Base-by-base conservation (phyloP, 176 grass and related monocot genomes). In the Tillandsia fasciculata region DNA sequence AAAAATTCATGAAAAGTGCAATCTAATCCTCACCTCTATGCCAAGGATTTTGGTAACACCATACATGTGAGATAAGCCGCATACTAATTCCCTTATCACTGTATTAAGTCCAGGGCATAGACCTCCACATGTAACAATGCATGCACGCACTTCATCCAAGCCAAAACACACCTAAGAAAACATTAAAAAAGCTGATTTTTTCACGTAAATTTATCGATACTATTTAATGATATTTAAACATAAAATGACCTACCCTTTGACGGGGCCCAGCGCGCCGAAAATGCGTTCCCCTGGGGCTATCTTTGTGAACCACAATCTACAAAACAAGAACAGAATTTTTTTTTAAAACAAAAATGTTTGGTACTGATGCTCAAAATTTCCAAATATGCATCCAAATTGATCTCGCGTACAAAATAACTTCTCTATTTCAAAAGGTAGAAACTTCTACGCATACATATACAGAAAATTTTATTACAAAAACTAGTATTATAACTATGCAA, bases 61-160 rank as follows among this genome's bases (percentile, higher is more conserved):
- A 72, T 96, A 96, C 63, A 96, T 96, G 77, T 83, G 77, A 63
- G 74, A 84, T 26, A 96, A 82, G 49, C 87, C 80, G 68, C 91
- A 96, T 10, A 91, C 87, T 27, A 96, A 71, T 78, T 91, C 91
- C 57, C 91, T 84, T 69, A 88, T 81, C 15, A 91, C 85, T 0
- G 91, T 91, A 77, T 96, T 91, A 18, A 96, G 87, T 15, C 91
- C 87, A 3, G 87, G 91, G 75, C 87, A 96, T 0, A 96, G 88
- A 1, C 91, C 91, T 52, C 91, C 91, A 81, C 87, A 96, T 57
- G 91, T 96, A 2, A 96, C 91, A 76, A 96, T 88, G 69, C 87
- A 89, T 33, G 91, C 91, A 53, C 58, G 49, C 69, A 96, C 91
- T 76, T 96, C 82, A 53, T 76, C 91, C 0, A 84, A 81, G 68